These are phyloP conservation scores for Sporothrix protearum DNA, from an alignment of 2,329 filamentous ascomycete species.

Conservation along the genomic window DNA sequence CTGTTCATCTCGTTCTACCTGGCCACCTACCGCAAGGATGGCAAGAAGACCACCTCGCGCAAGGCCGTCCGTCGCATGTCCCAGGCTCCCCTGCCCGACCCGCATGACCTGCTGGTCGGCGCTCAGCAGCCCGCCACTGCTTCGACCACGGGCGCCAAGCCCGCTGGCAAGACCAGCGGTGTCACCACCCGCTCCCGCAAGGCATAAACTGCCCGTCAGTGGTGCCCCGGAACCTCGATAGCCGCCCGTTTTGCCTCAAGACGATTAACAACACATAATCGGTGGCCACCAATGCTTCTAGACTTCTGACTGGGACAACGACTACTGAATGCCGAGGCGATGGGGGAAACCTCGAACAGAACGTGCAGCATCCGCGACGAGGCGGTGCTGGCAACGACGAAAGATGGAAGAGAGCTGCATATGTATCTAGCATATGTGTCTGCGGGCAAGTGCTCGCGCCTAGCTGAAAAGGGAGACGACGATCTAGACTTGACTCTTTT, in stretches of 20 bases:
- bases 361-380: background rate
- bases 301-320: background rate
- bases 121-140: slow-evolving; percentile 52
- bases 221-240: background rate
- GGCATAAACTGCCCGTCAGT: slow-evolving; percentile 46
- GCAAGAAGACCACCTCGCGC: slow-evolving; percentile 74
- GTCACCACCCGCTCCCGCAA: slow-evolving; percentile 64
- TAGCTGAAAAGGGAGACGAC: background rate
- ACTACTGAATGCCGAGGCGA: background rate
- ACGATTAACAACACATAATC: background rate
- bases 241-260: background rate
- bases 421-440: background rate
- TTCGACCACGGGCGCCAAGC: slow-evolving; percentile 52
- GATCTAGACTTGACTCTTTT: background rate
- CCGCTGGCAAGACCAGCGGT: slow-evolving; percentile 43
- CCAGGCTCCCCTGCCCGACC: slow-evolving; percentile 71
- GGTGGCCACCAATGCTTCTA: background rate
- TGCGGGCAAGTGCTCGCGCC: slow-evolving; percentile 22
- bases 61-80: slow-evolving; percentile 68
- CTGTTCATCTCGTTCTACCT: slow-evolving; percentile 99
- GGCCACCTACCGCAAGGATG: slow-evolving; percentile 87
- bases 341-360: background rate
- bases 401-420: background rate
- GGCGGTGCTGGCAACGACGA: slow-evolving; percentile 3
- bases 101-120: slow-evolving; percentile 64